Evolutionary conservation across 2,329 filamentous ascomycete genomes (phyloP).

Genomic region (Alternaria sp.): DNA sequence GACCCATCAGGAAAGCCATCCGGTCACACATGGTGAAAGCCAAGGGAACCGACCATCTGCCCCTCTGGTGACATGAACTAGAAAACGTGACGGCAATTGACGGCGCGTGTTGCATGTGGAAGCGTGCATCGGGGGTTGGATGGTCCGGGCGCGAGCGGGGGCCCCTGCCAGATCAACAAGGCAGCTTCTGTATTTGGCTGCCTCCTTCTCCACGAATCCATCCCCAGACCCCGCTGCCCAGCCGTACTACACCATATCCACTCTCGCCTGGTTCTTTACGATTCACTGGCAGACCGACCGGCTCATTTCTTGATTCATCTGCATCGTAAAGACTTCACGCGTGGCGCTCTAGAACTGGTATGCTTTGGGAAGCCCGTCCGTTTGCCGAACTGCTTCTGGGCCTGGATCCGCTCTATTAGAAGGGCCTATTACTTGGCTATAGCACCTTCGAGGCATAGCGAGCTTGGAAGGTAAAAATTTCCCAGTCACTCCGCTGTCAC

Average conservation of each 20-base stretch:
- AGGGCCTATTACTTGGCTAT: slow-evolving; percentile 10
- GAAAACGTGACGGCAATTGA: slow-evolving; percentile 11
- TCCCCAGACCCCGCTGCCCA: slow-evolving; percentile 21
- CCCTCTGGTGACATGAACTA: slow-evolving; percentile 15
- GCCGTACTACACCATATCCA: slow-evolving; percentile 9
- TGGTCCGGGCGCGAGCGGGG: slow-evolving; percentile 17
- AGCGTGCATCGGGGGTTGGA: slow-evolving; percentile 26
- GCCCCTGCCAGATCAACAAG: slow-evolving; percentile 14
- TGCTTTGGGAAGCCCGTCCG: slow-evolving; percentile 26
- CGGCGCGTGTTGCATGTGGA: slow-evolving; percentile 15
- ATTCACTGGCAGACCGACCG: slow-evolving; percentile 15
- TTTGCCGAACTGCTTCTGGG: slow-evolving; percentile 22
- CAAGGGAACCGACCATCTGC: slow-evolving; percentile 16
- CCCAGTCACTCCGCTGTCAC: slow-evolving; percentile 1
- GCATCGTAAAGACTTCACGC: slow-evolving; percentile 1
- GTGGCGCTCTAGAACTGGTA: slow-evolving; percentile 14
- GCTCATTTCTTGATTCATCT: slow-evolving; percentile 17
- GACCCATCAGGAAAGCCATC: slow-evolving; percentile 33
- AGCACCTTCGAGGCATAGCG: slow-evolving; percentile 5
- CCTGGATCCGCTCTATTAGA: slow-evolving; percentile 25
- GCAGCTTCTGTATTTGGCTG: slow-evolving; percentile 18
- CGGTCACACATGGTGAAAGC: slow-evolving; percentile 21
- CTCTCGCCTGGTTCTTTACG: slow-evolving; percentile 3
- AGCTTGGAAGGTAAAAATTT: not conserved
- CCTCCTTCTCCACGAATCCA: slow-evolving; percentile 26